Conservation (phyloP, 331 rosid genomes). For the Rosa hybrid region DNA sequence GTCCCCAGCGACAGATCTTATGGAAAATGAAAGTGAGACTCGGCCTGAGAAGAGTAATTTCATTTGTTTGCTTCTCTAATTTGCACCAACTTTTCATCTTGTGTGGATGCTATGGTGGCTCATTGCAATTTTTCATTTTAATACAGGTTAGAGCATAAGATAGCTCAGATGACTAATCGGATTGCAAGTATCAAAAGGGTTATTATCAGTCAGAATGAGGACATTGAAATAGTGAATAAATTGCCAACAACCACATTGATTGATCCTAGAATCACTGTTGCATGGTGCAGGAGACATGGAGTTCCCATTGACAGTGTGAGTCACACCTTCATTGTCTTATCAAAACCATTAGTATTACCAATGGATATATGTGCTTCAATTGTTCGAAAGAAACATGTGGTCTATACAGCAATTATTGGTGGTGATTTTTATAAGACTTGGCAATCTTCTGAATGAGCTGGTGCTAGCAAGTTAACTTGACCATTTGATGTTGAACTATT, state of each 20-base stretch:
- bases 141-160: slow-evolving; percentile 73
- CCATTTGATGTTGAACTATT: not conserved
- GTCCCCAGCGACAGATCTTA: slow-evolving; percentile 70
- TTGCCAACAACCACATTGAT: slow-evolving; percentile 90
- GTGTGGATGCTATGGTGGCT: slow-evolving; percentile 23
- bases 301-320: slow-evolving; percentile 91
- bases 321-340: not conserved
- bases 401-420: not conserved
- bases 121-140: slow-evolving; percentile 19
- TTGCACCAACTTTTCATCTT: not conserved
- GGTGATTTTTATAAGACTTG: too few relatives aligned
- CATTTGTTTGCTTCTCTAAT: slow-evolving; percentile 9
- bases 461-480: not conserved
- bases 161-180: slow-evolving; percentile 25
- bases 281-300: slow-evolving; percentile 98
- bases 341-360: not conserved
- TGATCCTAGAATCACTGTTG: slow-evolving; percentile 94
- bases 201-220: slow-evolving; percentile 37
- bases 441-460: not conserved
- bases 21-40: slow-evolving; percentile 68
- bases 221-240: slow-evolving; percentile 74
- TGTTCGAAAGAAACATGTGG: not conserved
- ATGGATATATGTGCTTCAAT: not conserved
- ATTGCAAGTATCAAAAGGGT: slow-evolving; percentile 55
- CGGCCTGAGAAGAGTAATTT: slow-evolving; percentile 67